phyloP scores from a whole-genome alignment of 352 stramenopile genomes.

The Phytophthora hybrid region DNA sequence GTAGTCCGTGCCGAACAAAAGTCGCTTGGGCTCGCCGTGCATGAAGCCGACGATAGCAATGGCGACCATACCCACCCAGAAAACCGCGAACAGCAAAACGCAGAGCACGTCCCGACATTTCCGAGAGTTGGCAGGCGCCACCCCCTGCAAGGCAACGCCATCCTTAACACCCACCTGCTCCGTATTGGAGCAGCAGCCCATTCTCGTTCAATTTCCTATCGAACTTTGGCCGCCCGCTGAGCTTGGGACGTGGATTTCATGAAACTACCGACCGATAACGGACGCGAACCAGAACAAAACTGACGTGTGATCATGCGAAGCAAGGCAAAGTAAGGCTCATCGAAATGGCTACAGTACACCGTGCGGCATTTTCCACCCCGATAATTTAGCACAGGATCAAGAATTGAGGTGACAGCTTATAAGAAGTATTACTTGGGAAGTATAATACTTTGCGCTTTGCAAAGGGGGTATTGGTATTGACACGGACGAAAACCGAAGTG shows the following conservation, averaged over 20 bases:
- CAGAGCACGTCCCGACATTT: slow-evolving; percentile 83
- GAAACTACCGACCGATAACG: slow-evolving; percentile 27
- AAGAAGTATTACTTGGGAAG: no score
- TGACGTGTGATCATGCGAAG: neutral
- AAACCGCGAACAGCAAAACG: slow-evolving; percentile 69
- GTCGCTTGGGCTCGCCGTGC: slow-evolving; percentile 69
- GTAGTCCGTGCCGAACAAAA: slow-evolving; percentile 80
- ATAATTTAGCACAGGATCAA: no score
- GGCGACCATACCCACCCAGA: slow-evolving; percentile 79
- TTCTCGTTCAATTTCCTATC: slow-evolving; percentile 27
- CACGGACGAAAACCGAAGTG: neutral
- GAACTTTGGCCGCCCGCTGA: neutral
- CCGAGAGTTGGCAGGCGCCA: slow-evolving; percentile 59
- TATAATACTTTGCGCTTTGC: no score
- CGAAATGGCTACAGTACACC: no score
- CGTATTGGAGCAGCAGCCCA: slow-evolving; percentile 77
- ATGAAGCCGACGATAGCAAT: slow-evolving; percentile 64
- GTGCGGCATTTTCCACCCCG: no score
- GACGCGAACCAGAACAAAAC: slow-evolving; percentile 8
- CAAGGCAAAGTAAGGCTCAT: no score
- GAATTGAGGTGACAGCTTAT: no score
- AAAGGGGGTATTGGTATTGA: neutral
- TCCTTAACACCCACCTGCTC: slow-evolving; percentile 52
- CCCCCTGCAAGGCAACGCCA: slow-evolving; percentile 41
- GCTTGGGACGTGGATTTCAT: neutral